Base-by-base conservation (phyloP, 257 asterid genomes). In the Plectranthus barbatus region DNA sequence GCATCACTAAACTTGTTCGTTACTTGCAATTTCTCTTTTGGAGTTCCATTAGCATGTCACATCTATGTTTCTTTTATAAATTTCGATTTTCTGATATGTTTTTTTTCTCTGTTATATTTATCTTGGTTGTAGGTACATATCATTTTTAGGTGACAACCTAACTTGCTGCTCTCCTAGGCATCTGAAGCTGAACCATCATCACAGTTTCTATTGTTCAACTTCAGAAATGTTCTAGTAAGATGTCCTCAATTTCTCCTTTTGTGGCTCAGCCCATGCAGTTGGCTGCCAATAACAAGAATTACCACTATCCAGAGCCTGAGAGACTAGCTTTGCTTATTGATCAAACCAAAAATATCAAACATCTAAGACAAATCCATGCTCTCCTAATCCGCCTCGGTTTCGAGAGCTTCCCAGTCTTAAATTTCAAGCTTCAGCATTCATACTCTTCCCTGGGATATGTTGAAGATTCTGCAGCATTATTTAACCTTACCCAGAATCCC, bases 381-480 rank as follows among this genome's bases (percentile, higher is more conserved):
- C 62, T 54, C 56, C 23, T 82, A 39, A 69, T 82, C 66, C 80
- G 85, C 8, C 81, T 36, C 45, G 80, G 76, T 51, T 70, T 74
- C 10, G 83, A 82, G 60, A 66, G 48, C 68, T 68, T 76, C 29
- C 79, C 77, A 12, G 47, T 61, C 63, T 51, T 82, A 52, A 74
- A 74, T 66, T 79, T 82, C 81, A 82, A 82, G 77, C 81, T 82
- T 24, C 83, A 74, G 41, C 81, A 68, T 17, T 79, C 85, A 0
- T 82, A 79, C 70, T 74, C 81, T 50, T 74, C 74, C 47, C 48
- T 77, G n/a, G 83, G 83, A 18, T 72, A 51, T 31, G 69, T 74
- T 57, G 42, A 66, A 40, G 18, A 63, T 46, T 71, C 85, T 2
- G 75, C 72, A 10, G 37, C 78, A 26, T 77, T 82, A 66, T 79